Evolutionary conservation across 805 yeast genomes (phyloP).

Genomic region (Saturnispora dispora): DNA sequence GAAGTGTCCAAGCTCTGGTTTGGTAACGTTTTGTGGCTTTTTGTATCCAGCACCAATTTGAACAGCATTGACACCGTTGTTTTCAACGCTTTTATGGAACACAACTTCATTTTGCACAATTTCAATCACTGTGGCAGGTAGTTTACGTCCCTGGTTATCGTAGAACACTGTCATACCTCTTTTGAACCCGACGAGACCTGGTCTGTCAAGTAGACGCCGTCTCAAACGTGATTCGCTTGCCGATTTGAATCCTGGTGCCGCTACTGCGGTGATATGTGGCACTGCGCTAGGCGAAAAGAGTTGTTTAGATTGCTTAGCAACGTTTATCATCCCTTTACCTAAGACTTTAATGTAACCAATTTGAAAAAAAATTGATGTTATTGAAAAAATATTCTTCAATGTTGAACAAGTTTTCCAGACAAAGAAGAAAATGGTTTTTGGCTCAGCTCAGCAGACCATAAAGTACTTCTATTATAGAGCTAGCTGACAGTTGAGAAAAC

Average conservation of each 20-base stretch:
- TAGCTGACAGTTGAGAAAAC: neutral
- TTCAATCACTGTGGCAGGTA: conserved; percentile 82
- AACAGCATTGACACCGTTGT: conserved; percentile 77
- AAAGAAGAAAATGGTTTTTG: neutral
- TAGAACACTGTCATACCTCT: conserved; percentile 87
- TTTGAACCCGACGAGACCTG: conserved; percentile 79
- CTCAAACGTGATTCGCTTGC: conserved; percentile 62
- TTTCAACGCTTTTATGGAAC: conserved; percentile 55
- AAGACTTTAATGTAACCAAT: neutral
- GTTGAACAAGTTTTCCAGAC: neutral
- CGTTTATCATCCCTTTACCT: neutral
- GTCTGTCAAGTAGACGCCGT: conserved; percentile 62
- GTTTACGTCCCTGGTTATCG: conserved; percentile 55
- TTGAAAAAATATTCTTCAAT: neutral
- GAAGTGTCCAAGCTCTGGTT: conserved; percentile 66
- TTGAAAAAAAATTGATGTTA: neutral
- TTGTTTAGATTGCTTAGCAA: conserved; percentile 12
- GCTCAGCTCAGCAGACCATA: neutral
- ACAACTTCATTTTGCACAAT: conserved; percentile 83
- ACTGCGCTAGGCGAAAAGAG: conserved; percentile 41
- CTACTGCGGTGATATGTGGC: conserved; percentile 37
- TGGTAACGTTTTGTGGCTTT: conserved; percentile 52
- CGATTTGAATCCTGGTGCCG: conserved; percentile 53
- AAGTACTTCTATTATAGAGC: neutral
- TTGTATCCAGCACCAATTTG: conserved; percentile 73